Evolutionary conservation across 345 rosid genomes (phyloP), one percentile per base, ranked within the genome.

Genomic region (Odontarrhena argentea): DNA sequence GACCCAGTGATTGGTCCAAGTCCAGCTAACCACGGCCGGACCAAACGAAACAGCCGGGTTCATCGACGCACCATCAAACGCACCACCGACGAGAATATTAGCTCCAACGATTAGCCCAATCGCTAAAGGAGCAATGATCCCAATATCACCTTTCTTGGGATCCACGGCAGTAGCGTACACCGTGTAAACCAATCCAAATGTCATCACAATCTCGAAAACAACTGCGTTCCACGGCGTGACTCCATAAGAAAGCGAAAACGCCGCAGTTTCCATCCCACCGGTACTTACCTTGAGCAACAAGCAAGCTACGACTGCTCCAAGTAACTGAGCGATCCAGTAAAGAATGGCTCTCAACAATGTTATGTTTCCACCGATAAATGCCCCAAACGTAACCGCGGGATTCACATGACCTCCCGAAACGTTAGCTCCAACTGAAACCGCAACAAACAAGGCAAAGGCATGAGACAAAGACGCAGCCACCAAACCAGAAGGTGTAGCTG

Each of bases 11-110:
- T 75, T 80, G 14, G 79, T 77, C 98, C 98, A 89, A n/a, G 84
- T 78, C 98, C 96, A 86, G 86, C 96, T 87, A 55, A 89, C 96
- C 51, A 92, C 86, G 0, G 98, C 98, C 0, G 98, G 98, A 13
- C 98, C 98, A 50, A 89, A 92, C 3, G 96, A 83, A 26, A 92
- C 96, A 0, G 98, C 98, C 0, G 96, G 98, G 82, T 92, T 92
- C 96, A 89, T 92, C 3, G 98, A 85, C 3, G 93, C 98, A 13
- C 96, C 96, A 7, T 86, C 93, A 9, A 92, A 92, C 15, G 96
- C 91, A 28, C 96, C 96, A 42, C 98, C 98, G 1, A 81, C 96
- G 58, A 92, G 80, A 77, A 89, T 92, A 72, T 92, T 89, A 51
- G 98, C 98, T 6, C 98, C 98, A 18, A 87, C 96, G 3, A 92